phyloP scores from a whole-genome alignment of 2,329 filamentous ascomycete genomes.

The Bipolaris cookei region DNA sequence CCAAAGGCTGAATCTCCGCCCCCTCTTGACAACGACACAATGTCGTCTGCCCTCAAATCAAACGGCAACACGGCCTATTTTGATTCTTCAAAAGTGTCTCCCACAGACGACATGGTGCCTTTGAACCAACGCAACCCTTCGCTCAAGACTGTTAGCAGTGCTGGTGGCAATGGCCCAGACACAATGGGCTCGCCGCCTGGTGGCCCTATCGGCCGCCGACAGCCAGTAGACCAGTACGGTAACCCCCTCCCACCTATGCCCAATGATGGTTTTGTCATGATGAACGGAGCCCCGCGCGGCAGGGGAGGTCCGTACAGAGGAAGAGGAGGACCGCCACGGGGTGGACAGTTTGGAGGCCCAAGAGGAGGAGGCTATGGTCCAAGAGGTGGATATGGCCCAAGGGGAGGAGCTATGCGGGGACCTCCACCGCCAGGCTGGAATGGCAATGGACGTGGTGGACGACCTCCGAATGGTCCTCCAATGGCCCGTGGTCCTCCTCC shows the following conservation, averaged over 20 bases:
- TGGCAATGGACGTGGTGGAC: constrained; percentile 45
- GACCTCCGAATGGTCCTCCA: constrained; percentile 43
- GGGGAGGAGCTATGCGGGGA: constrained; percentile 46
- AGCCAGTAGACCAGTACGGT: constrained; percentile 68
- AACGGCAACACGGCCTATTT: constrained; percentile 69
- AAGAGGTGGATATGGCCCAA: neutral
- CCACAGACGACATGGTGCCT: constrained; percentile 71
- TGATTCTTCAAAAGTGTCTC: constrained; percentile 66
- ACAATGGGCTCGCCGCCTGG: constrained; percentile 46
- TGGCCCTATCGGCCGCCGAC: constrained; percentile 47
- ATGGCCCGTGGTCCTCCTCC: constrained; percentile 53
- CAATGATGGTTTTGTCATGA: constrained; percentile 52
- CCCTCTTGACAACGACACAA: constrained; percentile 61
- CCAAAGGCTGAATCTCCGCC: constrained; percentile 62
- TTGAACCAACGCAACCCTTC: constrained; percentile 70
- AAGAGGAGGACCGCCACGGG: constrained; percentile 49
- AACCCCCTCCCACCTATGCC: constrained; percentile 60
- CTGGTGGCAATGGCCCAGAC: constrained; percentile 51
- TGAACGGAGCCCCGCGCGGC: constrained; percentile 48
- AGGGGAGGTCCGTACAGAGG: constrained; percentile 51
- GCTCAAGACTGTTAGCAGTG: constrained; percentile 60
- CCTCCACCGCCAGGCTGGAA: constrained; percentile 53
- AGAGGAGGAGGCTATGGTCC: constrained; percentile 34
- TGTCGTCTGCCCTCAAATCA: constrained; percentile 59
- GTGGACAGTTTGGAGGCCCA: constrained; percentile 44